A percentile compares a stretch with the other conserved stretches of the same genome.
Conservation (phyloP, 108 stramenopile genomes). For the Cyclotella choctawhatcheeana region DNA sequence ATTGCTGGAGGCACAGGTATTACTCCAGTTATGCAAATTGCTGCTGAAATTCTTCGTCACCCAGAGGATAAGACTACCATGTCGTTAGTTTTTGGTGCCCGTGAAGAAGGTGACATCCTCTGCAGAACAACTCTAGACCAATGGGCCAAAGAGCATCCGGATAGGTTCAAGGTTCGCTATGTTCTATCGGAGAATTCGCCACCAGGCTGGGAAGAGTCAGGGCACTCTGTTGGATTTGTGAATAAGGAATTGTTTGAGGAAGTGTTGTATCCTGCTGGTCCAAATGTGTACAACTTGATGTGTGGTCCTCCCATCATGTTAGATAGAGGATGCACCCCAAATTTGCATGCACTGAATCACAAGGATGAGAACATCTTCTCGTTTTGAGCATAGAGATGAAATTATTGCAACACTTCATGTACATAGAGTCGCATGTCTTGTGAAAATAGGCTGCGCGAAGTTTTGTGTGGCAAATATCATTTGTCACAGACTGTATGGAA, state of each 20-base stretch:
- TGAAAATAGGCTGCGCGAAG: too few species aligned
- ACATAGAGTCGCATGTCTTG: too few species aligned
- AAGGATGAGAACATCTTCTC: slow-evolving; percentile 66
- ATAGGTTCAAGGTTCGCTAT: slow-evolving; percentile 94
- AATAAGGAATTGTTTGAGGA: slow-evolving; percentile 77
- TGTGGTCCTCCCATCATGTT: slow-evolving; percentile 99
- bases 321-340: slow-evolving; percentile 86
- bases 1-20: slow-evolving; percentile 98
- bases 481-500: too few species aligned
- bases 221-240: slow-evolving; percentile 90
- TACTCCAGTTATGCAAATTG: slow-evolving; percentile 94
- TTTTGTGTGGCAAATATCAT: too few species aligned
- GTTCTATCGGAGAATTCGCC: slow-evolving; percentile 84
- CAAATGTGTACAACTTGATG: slow-evolving; percentile 88
- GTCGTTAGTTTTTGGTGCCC: slow-evolving; percentile 92
- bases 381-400: slow-evolving; percentile 56
- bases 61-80: slow-evolving; percentile 86
- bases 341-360: slow-evolving; percentile 72
- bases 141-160: slow-evolving; percentile 79
- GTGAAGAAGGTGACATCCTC: slow-evolving; percentile 94
- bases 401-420: too few species aligned
- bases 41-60: slow-evolving; percentile 87
- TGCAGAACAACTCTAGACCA: slow-evolving; percentile 90
- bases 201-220: slow-evolving; percentile 66
- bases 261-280: slow-evolving; percentile 71